Evolutionary conservation across 768 basidiomycete genomes (phyloP), one percentile per base, ranked within the genome.

Genomic region (Mrakia frigida): DNA sequence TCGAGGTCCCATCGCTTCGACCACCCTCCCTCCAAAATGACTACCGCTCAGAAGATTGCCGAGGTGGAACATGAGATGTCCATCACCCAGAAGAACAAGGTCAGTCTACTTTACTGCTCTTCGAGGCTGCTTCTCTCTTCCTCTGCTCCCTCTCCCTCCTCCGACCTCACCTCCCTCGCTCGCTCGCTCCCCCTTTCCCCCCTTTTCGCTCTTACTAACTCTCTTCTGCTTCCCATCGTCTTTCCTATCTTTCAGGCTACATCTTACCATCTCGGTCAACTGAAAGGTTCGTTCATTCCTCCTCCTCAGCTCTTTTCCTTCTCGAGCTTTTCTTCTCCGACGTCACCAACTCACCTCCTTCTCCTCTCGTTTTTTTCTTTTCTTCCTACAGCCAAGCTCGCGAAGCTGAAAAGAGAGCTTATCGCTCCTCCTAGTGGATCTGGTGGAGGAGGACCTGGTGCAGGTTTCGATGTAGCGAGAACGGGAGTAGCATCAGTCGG

Each of bases 401-500:
- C 97, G 70, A 99, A 99, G 83, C 90, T 98, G 65, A 88, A 93
- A 78, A 89, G 97, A 75, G 97, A 99, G 82, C 89, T 99, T 74
- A 94, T 99, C 80, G 86, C 88, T 14, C 90, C 92, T 0, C 86
- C 91, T 6, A 84, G 87, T 28, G 89, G 90, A 46, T 87, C 92
- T 31, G 90, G 93, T 14, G 95, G 95, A 0, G 94, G 95, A 0
- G 94, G 92, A 0, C 90, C 87, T 1, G 96, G 95, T 39, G 79
- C 93, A 16, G 97, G 97, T 60, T 99, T 99, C 86, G 97, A 99
- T 87, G 97, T 99, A 52, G 96, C 96, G 59, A 88, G 94, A 83
- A 99, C 97, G 25, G 97, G 97, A 83, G 91, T 99, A 80, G 86
- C 86, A 9, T 83, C 82, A 79, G 85, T 87, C 4, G 97, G 96